phyloP scores from a whole-genome alignment of 345 rosid species.

The Cardamine occulta region DNA sequence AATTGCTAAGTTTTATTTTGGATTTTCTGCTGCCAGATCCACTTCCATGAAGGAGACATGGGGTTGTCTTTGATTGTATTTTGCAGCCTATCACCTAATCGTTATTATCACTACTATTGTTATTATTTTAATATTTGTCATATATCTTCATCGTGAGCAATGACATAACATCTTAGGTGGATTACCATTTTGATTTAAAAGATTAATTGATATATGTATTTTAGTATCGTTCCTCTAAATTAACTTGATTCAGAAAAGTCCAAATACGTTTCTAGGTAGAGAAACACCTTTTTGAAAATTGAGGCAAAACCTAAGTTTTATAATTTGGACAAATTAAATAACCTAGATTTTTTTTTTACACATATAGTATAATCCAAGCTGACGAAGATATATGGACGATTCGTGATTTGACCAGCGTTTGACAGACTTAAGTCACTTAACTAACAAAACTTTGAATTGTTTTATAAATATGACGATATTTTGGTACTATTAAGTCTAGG shows the following conservation, averaged over 20 bases:
- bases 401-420: slow-evolving; percentile 23
- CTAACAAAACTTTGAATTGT: neutral
- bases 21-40: slow-evolving; percentile 44
- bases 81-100: slow-evolving; percentile 44
- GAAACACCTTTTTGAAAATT: slow-evolving; percentile 12
- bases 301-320: slow-evolving; percentile 21
- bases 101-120: slow-evolving; percentile 24
- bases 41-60: slow-evolving; percentile 45
- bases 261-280: slow-evolving; percentile 40
- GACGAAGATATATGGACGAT: neutral
- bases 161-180: slow-evolving; percentile 48
- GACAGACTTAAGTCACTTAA: slow-evolving; percentile 16
- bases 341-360: neutral
- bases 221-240: neutral
- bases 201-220: neutral
- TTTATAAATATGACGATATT: neutral
- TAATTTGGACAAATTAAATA: neutral
- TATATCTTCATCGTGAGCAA: slow-evolving; percentile 38
- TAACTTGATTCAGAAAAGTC: slow-evolving; percentile 25
- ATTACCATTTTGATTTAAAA: slow-evolving; percentile 32
- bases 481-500: neutral
- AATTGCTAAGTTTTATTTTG: slow-evolving; percentile 19
- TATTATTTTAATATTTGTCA: slow-evolving; percentile 24
- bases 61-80: slow-evolving; percentile 43
- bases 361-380: slow-evolving; percentile 1